Evolutionary conservation across 805 yeast species (phyloP).

Genomic region (Candida verbasci): DNA sequence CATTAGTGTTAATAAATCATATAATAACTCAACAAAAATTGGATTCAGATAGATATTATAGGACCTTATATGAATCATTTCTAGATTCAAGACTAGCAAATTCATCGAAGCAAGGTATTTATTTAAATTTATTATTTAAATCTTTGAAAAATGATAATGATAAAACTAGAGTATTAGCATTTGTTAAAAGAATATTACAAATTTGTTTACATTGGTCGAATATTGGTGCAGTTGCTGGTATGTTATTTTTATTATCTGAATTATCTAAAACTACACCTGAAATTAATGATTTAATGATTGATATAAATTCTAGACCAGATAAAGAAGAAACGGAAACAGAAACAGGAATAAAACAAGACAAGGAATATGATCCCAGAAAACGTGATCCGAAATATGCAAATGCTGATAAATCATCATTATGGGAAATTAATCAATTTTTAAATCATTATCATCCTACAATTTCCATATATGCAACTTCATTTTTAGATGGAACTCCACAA

Average conservation of each 20-base stretch:
- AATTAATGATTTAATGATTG: slow-evolving; percentile 57
- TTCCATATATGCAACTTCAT: slow-evolving; percentile 67
- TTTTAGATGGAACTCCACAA: slow-evolving; percentile 46
- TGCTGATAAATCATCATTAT: slow-evolving; percentile 74
- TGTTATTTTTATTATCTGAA: slow-evolving; percentile 69
- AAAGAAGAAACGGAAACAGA: slow-evolving; percentile 15
- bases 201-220: slow-evolving; percentile 82
- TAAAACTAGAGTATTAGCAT: slow-evolving; percentile 71
- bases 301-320: slow-evolving; percentile 45
- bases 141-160: slow-evolving; percentile 68
- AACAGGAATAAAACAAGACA: slow-evolving; percentile 7
- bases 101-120: slow-evolving; percentile 93
- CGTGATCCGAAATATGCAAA: slow-evolving; percentile 93
- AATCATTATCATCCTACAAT: slow-evolving; percentile 93
- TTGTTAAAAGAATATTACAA: slow-evolving; percentile 86
- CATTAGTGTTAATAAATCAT: slow-evolving; percentile 79
- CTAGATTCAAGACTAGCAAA: slow-evolving; percentile 75
- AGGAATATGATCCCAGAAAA: slow-evolving; percentile 72
- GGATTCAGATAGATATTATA: slow-evolving; percentile 66
- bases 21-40: slow-evolving; percentile 60
- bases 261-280: slow-evolving; percentile 62
- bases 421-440: slow-evolving; percentile 78
- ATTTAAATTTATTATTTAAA: slow-evolving; percentile 79
- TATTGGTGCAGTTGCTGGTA: slow-evolving; percentile 83
- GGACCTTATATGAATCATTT: slow-evolving; percentile 85